These are phyloP conservation scores for Chiua sp. DNA, from an alignment of 1,284 basidiomycete species.

Conservation along the genomic window DNA sequence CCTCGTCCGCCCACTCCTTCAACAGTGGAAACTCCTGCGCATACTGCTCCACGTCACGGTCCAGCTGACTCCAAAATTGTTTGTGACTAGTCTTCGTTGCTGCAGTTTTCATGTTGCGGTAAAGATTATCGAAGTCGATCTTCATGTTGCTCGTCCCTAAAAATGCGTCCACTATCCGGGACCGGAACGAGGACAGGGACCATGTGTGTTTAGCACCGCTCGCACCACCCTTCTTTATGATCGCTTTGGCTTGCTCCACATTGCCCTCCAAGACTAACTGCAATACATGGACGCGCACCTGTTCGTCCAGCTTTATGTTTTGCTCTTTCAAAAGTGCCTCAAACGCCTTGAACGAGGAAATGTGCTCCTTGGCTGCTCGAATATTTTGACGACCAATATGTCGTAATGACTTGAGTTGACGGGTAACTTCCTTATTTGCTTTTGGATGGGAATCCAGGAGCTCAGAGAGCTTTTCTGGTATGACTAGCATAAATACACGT, in stretches of 20 bases:
- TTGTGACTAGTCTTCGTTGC: constrained; percentile 3
- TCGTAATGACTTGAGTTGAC: constrained; percentile 3
- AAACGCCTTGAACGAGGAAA: constrained; percentile 26
- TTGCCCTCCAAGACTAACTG: constrained; percentile 10
- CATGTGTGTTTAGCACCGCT: not conserved
- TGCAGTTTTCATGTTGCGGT: not conserved
- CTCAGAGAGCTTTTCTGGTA: constrained; percentile 17
- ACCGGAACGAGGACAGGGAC: not conserved
- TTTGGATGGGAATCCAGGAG: constrained; percentile 22
- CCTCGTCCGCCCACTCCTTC: not conserved
- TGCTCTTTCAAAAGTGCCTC: not conserved
- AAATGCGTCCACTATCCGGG: constrained; percentile 5
- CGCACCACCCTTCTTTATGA: not conserved
- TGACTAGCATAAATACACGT: not conserved
- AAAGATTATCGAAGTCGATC: constrained; percentile 2
- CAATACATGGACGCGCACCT: constrained; percentile 15
- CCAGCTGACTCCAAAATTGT: constrained; percentile 14
- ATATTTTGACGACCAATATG: constrained; percentile 8
- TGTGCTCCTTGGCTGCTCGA: constrained; percentile 26
- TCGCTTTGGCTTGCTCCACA: constrained; percentile 6
- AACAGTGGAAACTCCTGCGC: not conserved
- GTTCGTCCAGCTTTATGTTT: constrained; percentile 2
- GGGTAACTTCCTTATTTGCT: constrained; percentile 15
- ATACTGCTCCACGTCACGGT: not conserved
- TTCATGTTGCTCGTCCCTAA: constrained; percentile 11